These are phyloP conservation scores for Emericellopsis atlantica DNA, from an alignment of 2,329 filamentous ascomycete species.

Conservation along the genomic window DNA sequence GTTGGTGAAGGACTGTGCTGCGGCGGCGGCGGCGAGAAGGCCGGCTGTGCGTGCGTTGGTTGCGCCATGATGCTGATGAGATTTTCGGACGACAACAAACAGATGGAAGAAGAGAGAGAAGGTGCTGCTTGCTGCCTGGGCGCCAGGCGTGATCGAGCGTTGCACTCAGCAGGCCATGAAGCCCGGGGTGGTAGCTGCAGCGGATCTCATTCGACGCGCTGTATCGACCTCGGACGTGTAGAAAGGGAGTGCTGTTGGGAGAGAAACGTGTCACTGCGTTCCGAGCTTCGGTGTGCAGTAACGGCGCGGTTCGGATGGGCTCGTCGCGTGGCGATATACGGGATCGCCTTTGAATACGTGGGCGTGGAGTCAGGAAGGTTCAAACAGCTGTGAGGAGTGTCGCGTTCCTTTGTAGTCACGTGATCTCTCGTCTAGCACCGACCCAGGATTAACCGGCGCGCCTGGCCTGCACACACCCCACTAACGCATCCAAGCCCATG, in stretches of 20 bases:
- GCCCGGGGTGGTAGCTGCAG: conserved; percentile 32
- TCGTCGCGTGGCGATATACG: too few species aligned
- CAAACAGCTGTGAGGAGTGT: not conserved
- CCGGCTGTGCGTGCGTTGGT: conserved; percentile 37
- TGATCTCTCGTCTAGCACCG: not conserved
- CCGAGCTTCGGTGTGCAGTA: not conserved
- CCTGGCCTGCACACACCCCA: not conserved
- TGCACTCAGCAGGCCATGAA: conserved; percentile 31
- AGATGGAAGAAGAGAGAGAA: not conserved
- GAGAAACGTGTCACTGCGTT: not conserved
- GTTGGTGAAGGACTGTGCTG: conserved; percentile 50
- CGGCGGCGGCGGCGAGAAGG: conserved; percentile 42
- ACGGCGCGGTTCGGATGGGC: not conserved
- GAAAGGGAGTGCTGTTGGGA: not conserved
- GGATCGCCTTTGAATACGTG: too few species aligned
- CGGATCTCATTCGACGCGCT: conserved; percentile 32
- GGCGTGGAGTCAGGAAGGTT: not conserved
- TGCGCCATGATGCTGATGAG: conserved; percentile 37
- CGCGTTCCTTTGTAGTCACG: conserved; percentile 5
- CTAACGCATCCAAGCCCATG: not conserved
- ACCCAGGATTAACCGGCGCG: not conserved
- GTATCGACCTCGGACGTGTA: not conserved
- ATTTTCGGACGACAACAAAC: conserved; percentile 1
- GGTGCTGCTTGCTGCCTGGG: not conserved
- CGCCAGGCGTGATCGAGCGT: conserved; percentile 2